Evolutionary conservation across 2,329 filamentous ascomycete genomes (phyloP), one percentile per base, ranked within the genome.

Genomic region (Arthrinium phaeospermum): DNA sequence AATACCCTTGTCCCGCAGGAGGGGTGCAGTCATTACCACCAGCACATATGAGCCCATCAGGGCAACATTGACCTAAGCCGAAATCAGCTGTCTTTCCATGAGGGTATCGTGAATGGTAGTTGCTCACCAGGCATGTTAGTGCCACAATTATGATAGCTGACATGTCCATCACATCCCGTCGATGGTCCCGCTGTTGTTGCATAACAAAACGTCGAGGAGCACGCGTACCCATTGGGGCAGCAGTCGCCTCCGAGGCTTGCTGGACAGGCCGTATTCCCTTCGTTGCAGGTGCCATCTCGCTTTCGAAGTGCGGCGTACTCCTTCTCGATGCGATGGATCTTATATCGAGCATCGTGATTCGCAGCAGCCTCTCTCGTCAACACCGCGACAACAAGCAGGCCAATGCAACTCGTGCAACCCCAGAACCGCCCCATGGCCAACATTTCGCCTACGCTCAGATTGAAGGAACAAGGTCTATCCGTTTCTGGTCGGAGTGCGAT

Each of bases 181-280:
- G 82, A 81, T 16, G 85, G 82, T 16, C 81, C 83, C 49, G 80
- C 83, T 0, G 85, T 85, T 5, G 85, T 86, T 16, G 85, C 84
- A 75, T 83, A 84, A 73, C 87, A 89, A 47, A 84, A 85, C 46
- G 84, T 80, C 64, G 80, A 81, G 2, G 80, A 86, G 77, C 88
- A 90, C 4, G 80, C 80, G 75, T 88, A 90, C n/a, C n/a, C n/a
- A 51, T 82, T 78, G 5, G 87, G 86, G 72, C 86, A 88, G 72
- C 86, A 88, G 46, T 83, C 85, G 46, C 86, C 86, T 47, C 77
- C 75, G 14, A 73, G 75, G 22, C 77, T 75, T 37, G 75, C 73
- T n/a, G 73, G 71, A 68, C 76, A 80, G 68, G 80, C 67, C 2
- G 74, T 74, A 71, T 76, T 80, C 1, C 75, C 74, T 2, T 72